Conservation (phyloP, 306 rosid species). For the Prunus padus region DNA sequence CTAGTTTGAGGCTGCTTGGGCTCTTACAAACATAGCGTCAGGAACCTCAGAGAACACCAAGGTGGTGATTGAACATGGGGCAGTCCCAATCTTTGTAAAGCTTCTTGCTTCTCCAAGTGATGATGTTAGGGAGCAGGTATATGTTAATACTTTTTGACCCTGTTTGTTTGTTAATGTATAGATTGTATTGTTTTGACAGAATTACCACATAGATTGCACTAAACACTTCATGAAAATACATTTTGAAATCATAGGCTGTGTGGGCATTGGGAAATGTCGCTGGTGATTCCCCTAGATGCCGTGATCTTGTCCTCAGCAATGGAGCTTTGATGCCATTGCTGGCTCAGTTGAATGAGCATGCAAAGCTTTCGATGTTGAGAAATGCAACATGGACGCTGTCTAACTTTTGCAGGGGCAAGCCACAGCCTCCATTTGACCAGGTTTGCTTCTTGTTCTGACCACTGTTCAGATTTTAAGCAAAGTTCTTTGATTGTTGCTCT, state of each 20-base stretch:
- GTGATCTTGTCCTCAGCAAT: constrained; percentile 80
- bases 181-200: neutral
- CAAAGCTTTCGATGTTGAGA: constrained; percentile 91
- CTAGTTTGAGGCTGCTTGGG: constrained; percentile 98
- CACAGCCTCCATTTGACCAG: constrained; percentile 86
- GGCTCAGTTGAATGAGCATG: constrained; percentile 83
- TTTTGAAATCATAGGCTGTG: constrained; percentile 60
- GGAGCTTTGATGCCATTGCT: constrained; percentile 79
- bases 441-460: constrained; percentile 32
- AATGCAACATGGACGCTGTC: constrained; percentile 96
- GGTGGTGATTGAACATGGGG: constrained; percentile 91
- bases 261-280: constrained; percentile 98
- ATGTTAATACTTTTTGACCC: neutral
- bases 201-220: neutral
- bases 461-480: neutral
- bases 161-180: neutral
- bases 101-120: constrained; percentile 87
- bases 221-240: neutral
- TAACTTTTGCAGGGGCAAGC: constrained; percentile 93
- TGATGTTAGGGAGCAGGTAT: constrained; percentile 95
- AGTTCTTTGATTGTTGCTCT: neutral
- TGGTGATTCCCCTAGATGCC: constrained; percentile 93
- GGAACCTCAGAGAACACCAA: constrained; percentile 91
- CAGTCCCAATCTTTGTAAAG: constrained; percentile 87
- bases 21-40: constrained; percentile 89